phyloP scores from a whole-genome alignment of 176 grass and related monocot genomes.

The Phyllostachys edulis region DNA sequence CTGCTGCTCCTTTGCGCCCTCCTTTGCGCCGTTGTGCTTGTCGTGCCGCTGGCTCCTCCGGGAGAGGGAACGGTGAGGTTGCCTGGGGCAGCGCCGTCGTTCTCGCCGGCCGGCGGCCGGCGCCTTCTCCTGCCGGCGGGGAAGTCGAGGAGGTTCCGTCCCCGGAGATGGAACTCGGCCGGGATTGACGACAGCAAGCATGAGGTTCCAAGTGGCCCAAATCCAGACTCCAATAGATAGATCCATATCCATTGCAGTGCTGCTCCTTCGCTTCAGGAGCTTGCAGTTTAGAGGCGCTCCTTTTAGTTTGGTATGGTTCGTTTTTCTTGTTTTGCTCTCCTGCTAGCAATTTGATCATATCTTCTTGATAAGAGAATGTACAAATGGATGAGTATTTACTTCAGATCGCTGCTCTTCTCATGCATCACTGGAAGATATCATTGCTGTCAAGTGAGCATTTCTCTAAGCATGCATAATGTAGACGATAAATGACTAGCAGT shows the following conservation, averaged over 20 bases:
- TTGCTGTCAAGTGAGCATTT: background rate
- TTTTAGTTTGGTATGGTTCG: background rate
- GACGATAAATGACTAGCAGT: background rate
- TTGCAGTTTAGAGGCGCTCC: background rate
- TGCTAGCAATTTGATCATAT: background rate
- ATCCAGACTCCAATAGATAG: conserved; percentile 72
- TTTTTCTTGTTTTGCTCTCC: background rate
- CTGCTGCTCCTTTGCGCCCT: conserved; percentile 29
- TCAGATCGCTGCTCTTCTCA: background rate
- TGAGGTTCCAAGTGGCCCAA: conserved; percentile 72
- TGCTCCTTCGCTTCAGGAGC: background rate
- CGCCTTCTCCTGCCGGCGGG: conserved; percentile 22
- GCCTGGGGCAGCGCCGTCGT: background rate
- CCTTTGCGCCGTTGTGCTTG: conserved; percentile 28
- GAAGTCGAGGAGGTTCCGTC: conserved; percentile 36
- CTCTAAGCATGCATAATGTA: background rate
- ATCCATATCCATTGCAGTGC: background rate
- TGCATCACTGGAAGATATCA: too few relatives aligned
- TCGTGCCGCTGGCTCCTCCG: conserved; percentile 22
- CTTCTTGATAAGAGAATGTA: conserved; percentile 34
- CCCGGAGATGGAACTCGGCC: conserved; percentile 39
- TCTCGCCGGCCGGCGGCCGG: background rate
- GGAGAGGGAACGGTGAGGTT: background rate
- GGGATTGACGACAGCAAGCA: conserved; percentile 54
- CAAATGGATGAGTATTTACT: conserved; percentile 29